Percentiles rank a stretch among this genome's conserved stretches.
Evolutionary conservation across 2,329 filamentous ascomycete species (phyloP).

Genomic region (Aspergillus terreus): DNA sequence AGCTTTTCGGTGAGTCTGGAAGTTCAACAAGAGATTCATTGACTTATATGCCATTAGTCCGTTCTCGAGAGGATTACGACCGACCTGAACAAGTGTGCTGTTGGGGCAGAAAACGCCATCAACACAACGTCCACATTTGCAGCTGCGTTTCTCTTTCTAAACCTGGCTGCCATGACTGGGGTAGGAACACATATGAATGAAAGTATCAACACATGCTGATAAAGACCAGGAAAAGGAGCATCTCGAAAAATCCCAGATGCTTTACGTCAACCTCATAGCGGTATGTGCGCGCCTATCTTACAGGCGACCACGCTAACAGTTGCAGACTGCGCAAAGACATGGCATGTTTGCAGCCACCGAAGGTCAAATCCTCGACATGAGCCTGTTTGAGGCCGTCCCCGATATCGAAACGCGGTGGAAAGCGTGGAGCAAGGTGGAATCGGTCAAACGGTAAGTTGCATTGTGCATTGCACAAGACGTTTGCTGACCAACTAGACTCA

Average conservation of each 20-base stretch:
- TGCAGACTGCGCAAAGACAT: conserved; percentile 45
- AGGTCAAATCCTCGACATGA: conserved; percentile 38
- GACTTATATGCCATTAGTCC: conserved; percentile 11
- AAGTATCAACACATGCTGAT: conserved; percentile 7
- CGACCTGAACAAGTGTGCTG: conserved; percentile 43
- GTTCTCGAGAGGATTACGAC: conserved; percentile 38
- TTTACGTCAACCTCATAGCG: conserved; percentile 50
- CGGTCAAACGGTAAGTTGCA: conserved; percentile 40
- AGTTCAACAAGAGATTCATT: background rate
- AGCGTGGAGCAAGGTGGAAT: conserved; percentile 52
- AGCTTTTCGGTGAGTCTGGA: conserved; percentile 38
- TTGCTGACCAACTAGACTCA: conserved; percentile 29
- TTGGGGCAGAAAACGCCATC: conserved; percentile 37
- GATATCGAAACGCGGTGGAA: conserved; percentile 49
- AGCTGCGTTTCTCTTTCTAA: conserved; percentile 47
- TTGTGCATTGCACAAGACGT: background rate
- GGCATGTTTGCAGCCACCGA: conserved; percentile 50
- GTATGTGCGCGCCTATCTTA: conserved; percentile 16
- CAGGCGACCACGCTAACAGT: background rate
- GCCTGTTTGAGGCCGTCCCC: conserved; percentile 40
- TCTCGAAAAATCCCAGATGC: conserved; percentile 48
- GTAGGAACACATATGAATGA: conserved; percentile 13
- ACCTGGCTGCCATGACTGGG: conserved; percentile 48
- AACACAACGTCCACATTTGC: conserved; percentile 46
- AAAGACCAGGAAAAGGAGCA: conserved; percentile 35